Evolutionary conservation across 352 stramenopile species (phyloP).

Genomic region (Pythium pectinolyticum): DNA sequence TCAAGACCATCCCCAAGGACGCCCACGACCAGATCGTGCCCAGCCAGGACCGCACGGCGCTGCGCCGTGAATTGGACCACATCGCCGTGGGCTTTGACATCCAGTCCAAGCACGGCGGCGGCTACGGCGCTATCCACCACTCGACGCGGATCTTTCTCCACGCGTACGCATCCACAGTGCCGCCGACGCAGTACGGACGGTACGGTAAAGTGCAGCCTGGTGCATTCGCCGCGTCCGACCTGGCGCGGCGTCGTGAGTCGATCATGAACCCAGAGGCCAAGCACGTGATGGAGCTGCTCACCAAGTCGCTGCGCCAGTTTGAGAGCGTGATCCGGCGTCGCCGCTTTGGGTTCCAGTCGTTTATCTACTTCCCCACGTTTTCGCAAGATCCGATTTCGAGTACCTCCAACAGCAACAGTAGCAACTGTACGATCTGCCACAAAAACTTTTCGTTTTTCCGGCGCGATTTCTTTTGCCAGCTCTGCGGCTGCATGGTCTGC

Average conservation of each 20-base stretch:
- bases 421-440: slow-evolving; percentile 44
- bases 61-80: slow-evolving; percentile 47
- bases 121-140: slow-evolving; percentile 32
- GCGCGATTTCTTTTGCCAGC: slow-evolving; percentile 47
- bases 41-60: slow-evolving; percentile 40
- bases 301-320: slow-evolving; percentile 47
- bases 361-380: slow-evolving; percentile 56
- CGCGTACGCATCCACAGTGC: slow-evolving; percentile 47
- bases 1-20: slow-evolving; percentile 54
- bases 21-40: slow-evolving; percentile 50
- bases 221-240: slow-evolving; percentile 9
- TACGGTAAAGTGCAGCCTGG: too few species aligned
- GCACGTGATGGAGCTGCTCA: slow-evolving; percentile 40
- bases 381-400: too few species aligned
- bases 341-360: slow-evolving; percentile 60
- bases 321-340: slow-evolving; percentile 53
- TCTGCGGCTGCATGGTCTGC: slow-evolving; percentile 54
- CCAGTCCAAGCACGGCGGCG: slow-evolving; percentile 23
- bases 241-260: slow-evolving; percentile 31
- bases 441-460: slow-evolving; percentile 45
- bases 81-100: slow-evolving; percentile 58
- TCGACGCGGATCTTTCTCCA: slow-evolving; percentile 47
- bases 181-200: slow-evolving; percentile 31
- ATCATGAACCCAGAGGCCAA: slow-evolving; percentile 47
- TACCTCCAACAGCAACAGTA: slow-evolving; percentile 13